Evolutionary conservation across 2,329 filamentous ascomycete species (phyloP).

Genomic region (Exutisphaerella laricina): DNA sequence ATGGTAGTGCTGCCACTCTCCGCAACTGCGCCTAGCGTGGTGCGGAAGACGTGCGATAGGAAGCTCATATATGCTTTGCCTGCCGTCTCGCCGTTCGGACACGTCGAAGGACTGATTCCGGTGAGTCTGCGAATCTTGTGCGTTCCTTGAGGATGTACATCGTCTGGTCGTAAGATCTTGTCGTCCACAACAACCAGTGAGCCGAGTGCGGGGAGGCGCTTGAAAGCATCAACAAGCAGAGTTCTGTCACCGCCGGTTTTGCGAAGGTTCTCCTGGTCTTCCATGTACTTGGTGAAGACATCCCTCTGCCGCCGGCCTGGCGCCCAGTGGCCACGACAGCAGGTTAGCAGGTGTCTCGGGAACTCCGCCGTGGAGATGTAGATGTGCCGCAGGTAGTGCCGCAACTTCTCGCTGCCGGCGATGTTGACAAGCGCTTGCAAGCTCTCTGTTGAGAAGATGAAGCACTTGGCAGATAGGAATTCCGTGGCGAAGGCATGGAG

Average conservation of each 20-base stretch:
- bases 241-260: slow-evolving; percentile 15
- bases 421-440: slow-evolving; percentile 25
- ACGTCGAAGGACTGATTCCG: slow-evolving; percentile 2
- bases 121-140: slow-evolving; percentile 22
- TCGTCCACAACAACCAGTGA: slow-evolving; percentile 14
- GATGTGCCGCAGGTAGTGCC: slow-evolving; percentile 22
- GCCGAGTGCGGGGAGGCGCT: slow-evolving; percentile 16
- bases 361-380: slow-evolving; percentile 23
- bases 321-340: slow-evolving; percentile 21
- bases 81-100: neutral
- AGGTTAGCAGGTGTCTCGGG: slow-evolving; percentile 16
- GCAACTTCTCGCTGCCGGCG: slow-evolving; percentile 21
- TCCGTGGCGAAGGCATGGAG: slow-evolving; percentile 29
- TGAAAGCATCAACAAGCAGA: slow-evolving; percentile 24
- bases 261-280: slow-evolving; percentile 24
- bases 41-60: slow-evolving; percentile 19
- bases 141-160: slow-evolving; percentile 18
- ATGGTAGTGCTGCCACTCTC: slow-evolving; percentile 16
- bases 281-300: slow-evolving; percentile 23
- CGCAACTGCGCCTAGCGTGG: slow-evolving; percentile 17
- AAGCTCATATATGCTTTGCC: slow-evolving; percentile 9
- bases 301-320: slow-evolving; percentile 23
- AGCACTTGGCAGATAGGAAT: slow-evolving; percentile 19
- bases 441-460: slow-evolving; percentile 25
- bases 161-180: slow-evolving; percentile 4